Base-by-base conservation (phyloP, 208 protist genomes). In the Strigomonas galati region DNA sequence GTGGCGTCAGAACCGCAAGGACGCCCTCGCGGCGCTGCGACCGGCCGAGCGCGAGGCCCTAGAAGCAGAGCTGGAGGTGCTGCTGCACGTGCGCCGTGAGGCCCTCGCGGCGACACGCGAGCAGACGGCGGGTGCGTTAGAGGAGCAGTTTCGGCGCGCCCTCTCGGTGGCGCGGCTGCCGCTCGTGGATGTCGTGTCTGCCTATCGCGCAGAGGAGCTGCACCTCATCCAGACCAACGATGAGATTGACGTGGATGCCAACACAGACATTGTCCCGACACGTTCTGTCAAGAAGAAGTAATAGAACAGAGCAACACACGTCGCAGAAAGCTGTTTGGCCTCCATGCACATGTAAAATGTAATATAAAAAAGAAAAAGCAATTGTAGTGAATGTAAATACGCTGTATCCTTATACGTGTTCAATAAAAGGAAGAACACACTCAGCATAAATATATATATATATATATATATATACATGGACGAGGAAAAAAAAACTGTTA, bases 161-260 rank as follows among this genome's bases (percentile, higher is more conserved):
- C 79, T 91, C 51, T 72, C 74, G 37, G 79, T 73, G 31, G 87
- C 79, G 57, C 62, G 74, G 35, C 65, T 89, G 6, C 80, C 81
- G 0, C 80, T 91, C n/a, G 60, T 94, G 6, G 78, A 76, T 3
- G 74, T 79, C 10, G 79, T 86, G 58, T 49, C 70, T 37, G 52
- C 55, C 44, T 40, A 32, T 31, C 89, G 89, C 0, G 61, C 64
- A 54, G 67, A 78, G 12, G 83, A 89, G 49, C 27, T 92, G 28
- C 40, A 46, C 15, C 53, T 37, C 19, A 83, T 94, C 40, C 89
- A 94, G 68, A 59, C 10, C 23, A 70, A 65, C 4, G 59, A 70
- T 30, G 71, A 78, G 43, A 82, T 94, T 55, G 65, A 78, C 5
- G 81, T 92, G 10, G 83, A 94, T 62, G 58, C 61, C 12, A 72